phyloP scores from a whole-genome alignment of 768 basidiomycete genomes.

The Scleroderma bovista region DNA sequence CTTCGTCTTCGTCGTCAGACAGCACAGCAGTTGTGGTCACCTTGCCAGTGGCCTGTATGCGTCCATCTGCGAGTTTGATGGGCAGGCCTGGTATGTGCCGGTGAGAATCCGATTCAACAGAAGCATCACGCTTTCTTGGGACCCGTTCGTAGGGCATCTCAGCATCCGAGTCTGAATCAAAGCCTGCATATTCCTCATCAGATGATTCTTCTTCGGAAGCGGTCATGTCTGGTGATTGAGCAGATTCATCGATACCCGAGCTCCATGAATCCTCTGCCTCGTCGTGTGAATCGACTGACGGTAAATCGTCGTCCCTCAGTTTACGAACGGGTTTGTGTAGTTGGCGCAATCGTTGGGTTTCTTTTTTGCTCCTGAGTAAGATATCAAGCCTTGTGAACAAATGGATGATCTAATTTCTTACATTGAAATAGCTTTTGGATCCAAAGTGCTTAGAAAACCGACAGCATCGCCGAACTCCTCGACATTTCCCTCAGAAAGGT shows the following conservation, averaged over 20 bases:
- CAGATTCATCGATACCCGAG: constrained; percentile 36
- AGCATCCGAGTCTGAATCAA: constrained; percentile 44
- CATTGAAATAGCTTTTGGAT: constrained; percentile 79
- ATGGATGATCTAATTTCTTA: constrained; percentile 27
- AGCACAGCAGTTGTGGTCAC: constrained; percentile 16
- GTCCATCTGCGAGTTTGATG: constrained; percentile 82
- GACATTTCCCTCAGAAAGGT: constrained; percentile 65
- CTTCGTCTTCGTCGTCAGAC: constrained; percentile 27
- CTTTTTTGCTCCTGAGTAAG: constrained; percentile 71
- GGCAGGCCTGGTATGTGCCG: constrained; percentile 62
- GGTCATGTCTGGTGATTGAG: constrained; percentile 11
- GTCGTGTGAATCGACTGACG: constrained; percentile 63
- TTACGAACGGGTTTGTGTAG: constrained; percentile 52
- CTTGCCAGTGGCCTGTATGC: constrained; percentile 55
- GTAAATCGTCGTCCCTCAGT: constrained; percentile 51
- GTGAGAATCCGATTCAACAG: constrained; percentile 42
- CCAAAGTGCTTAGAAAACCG: constrained; percentile 65
- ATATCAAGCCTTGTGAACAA: constrained; percentile 2
- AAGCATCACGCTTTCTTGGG: constrained; percentile 47
- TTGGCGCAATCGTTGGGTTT: constrained; percentile 65
- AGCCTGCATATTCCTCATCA: constrained; percentile 4
- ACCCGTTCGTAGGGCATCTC: constrained; percentile 73
- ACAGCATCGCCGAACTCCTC: constrained; percentile 58
- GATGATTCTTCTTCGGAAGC: constrained; percentile 7
- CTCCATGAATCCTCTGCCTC: constrained; percentile 45